phyloP scores from a whole-genome alignment of 176 grass and related monocot species.

The Eragrostis nindensis region DNA sequence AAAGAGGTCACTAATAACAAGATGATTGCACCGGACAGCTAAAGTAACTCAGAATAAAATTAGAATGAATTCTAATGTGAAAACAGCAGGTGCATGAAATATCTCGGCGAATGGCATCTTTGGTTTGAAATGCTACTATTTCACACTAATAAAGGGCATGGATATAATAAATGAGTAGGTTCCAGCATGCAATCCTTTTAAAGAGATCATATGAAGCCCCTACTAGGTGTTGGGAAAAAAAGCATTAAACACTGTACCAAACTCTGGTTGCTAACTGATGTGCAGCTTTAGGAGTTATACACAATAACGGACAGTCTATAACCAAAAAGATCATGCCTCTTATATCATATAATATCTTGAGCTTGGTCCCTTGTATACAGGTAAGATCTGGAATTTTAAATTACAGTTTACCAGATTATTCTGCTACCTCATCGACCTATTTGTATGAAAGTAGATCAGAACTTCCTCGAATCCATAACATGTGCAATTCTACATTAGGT shows the following conservation, averaged over 20 bases:
- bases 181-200: too few species aligned
- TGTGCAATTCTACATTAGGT: not conserved
- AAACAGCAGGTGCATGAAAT: not conserved
- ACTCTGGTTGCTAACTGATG: not conserved
- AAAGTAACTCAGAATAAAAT: not conserved
- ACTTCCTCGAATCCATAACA: not conserved
- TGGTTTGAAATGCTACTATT: not conserved
- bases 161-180: too few species aligned
- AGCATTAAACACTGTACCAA: not conserved
- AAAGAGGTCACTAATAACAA: not conserved
- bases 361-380: not conserved
- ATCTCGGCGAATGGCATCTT: not conserved
- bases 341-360: not conserved
- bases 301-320: not conserved
- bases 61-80: not conserved
- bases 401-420: slow-evolving; percentile 9
- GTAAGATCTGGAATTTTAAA: not conserved
- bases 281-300: not conserved
- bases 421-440: slow-evolving; percentile 14
- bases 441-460: slow-evolving; percentile 7
- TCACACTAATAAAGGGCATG: slow-evolving; percentile 2
- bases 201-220: not conserved
- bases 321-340: not conserved
- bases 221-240: not conserved
- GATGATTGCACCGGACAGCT: not conserved